Conservation (phyloP, 768 basidiomycete genomes). For the Russula earlei region DNA sequence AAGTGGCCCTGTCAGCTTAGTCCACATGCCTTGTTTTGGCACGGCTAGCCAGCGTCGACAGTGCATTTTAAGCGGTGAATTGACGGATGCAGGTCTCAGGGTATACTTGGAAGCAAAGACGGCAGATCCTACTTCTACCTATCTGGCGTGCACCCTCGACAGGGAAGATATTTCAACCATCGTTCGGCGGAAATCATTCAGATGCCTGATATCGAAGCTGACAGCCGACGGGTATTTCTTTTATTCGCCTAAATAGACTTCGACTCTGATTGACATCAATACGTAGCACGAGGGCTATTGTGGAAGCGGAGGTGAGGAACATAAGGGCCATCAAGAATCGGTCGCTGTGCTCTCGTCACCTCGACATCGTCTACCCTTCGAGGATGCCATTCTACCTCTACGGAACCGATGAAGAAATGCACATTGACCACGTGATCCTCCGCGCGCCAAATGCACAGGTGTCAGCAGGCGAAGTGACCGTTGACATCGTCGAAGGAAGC, state of each 20-base stretch:
- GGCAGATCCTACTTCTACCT: slow-evolving; percentile 19
- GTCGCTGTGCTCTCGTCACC: slow-evolving; percentile 24
- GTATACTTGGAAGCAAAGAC: slow-evolving; percentile 18
- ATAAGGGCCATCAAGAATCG: slow-evolving; percentile 28
- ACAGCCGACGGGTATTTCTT: slow-evolving; percentile 10
- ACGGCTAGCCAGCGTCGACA: slow-evolving; percentile 31
- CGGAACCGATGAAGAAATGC: slow-evolving; percentile 24
- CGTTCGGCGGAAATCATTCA: slow-evolving; percentile 1
- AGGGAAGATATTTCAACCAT: slow-evolving; percentile 11
- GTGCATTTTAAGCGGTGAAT: slow-evolving; percentile 29
- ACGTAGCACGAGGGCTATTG: slow-evolving; percentile 10
- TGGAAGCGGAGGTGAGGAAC: slow-evolving; percentile 20
- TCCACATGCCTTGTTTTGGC: slow-evolving; percentile 31
- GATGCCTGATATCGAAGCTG: slow-evolving; percentile 12
- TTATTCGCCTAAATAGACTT: neutral
- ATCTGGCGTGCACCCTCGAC: slow-evolving; percentile 20
- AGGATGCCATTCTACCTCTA: slow-evolving; percentile 36
- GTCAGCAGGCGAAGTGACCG: slow-evolving; percentile 14
- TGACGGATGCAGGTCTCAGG: slow-evolving; percentile 19
- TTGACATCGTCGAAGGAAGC: slow-evolving; percentile 11
- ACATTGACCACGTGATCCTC: slow-evolving; percentile 30
- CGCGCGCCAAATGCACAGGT: slow-evolving; percentile 22
- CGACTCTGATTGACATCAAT: neutral
- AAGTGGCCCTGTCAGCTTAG: slow-evolving; percentile 27
- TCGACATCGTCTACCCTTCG: slow-evolving; percentile 26